Conservation (phyloP, 2,329 filamentous ascomycete genomes). For the Colletotrichum sp. region DNA sequence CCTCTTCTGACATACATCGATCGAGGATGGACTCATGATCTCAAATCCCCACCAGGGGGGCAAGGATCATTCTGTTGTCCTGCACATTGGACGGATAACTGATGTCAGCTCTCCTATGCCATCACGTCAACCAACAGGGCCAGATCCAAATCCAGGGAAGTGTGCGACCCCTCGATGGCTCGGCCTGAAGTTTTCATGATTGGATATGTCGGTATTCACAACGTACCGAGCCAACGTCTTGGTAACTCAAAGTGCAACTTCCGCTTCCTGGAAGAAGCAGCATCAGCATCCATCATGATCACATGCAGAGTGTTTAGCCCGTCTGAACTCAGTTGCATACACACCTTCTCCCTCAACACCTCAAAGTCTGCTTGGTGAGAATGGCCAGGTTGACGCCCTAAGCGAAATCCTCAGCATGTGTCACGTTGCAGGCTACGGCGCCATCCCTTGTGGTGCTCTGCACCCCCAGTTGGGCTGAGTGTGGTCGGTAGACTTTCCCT, state of each 20-base stretch:
- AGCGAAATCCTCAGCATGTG: not conserved
- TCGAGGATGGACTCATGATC: not conserved
- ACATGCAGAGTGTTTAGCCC: not conserved
- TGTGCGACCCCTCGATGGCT: not conserved
- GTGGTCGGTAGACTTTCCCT: not conserved
- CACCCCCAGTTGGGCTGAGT: not conserved
- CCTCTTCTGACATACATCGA: not conserved
- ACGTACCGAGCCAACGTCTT: not conserved
- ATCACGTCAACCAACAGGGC: not conserved
- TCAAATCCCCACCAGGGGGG: not conserved
- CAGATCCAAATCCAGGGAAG: not conserved
- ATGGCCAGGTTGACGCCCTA: not conserved
- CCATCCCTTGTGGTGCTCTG: not conserved
- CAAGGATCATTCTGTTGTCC: not conserved
- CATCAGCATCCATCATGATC: not conserved
- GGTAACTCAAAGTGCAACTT: not conserved
- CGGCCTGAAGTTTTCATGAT: not conserved
- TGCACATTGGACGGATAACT: not conserved
- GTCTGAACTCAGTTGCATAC: not conserved
- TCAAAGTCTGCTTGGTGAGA: not conserved
- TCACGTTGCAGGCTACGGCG: not conserved
- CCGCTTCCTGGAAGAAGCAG: not conserved
- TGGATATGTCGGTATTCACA: not conserved
- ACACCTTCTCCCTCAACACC: not conserved
- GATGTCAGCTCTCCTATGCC: not conserved